Percentiles rank a stretch among this genome's conserved stretches.
Evolutionary conservation across 1,284 basidiomycete genomes (phyloP).

Genomic region (Apiotrichum sp.): DNA sequence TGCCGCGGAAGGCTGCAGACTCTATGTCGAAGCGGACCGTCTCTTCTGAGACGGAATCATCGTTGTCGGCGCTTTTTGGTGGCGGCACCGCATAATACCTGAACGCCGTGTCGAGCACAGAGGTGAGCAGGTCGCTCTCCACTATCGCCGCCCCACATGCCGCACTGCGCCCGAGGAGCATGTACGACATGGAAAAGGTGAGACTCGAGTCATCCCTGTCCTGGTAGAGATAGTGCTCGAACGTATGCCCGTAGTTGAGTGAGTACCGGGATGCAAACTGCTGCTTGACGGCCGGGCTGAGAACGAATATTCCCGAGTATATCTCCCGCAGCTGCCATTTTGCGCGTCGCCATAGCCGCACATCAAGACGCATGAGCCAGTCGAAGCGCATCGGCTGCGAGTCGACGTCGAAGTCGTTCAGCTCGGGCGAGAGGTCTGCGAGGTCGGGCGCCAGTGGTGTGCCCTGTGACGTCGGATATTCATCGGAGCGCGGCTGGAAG

Average conservation of each 20-base stretch:
- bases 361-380: slow-evolving; percentile 41
- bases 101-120: slow-evolving; percentile 71
- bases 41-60: slow-evolving; percentile 3
- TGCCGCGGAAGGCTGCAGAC: slow-evolving; percentile 78
- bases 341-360: slow-evolving; percentile 39
- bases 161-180: slow-evolving; percentile 82
- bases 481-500: slow-evolving; percentile 13
- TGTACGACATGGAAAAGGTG: slow-evolving; percentile 83
- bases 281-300: slow-evolving; percentile 29
- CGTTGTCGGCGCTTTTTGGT: not conserved
- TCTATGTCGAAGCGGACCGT: slow-evolving; percentile 62
- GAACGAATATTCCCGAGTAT: slow-evolving; percentile 26
- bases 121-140: slow-evolving; percentile 64
- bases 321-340: slow-evolving; percentile 42
- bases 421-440: slow-evolving; percentile 1
- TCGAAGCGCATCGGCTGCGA: slow-evolving; percentile 24
- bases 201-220: slow-evolving; percentile 84
- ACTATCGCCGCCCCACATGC: slow-evolving; percentile 68
- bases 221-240: slow-evolving; percentile 81
- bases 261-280: slow-evolving; percentile 67
- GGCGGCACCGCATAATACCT: slow-evolving; percentile 59
- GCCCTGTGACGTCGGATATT: slow-evolving; percentile 7
- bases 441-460: slow-evolving; percentile 12
- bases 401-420: too few species aligned
- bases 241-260: slow-evolving; percentile 74